Conservation (phyloP, 441 rosid genomes). For the Eruca vesicaria region DNA sequence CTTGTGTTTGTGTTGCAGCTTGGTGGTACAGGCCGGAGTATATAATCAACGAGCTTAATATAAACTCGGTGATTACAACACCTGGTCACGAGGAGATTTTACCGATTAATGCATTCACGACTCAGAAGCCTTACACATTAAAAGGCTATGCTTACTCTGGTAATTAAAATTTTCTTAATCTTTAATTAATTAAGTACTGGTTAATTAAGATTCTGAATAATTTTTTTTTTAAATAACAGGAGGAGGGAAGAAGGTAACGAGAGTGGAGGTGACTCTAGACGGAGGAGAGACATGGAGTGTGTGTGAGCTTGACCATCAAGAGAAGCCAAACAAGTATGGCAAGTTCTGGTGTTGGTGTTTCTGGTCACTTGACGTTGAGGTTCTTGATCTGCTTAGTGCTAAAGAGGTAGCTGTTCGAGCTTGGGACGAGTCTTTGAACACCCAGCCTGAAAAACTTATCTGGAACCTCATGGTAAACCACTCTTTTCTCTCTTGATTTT, state of each 20-base stretch:
- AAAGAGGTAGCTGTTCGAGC: conserved; percentile 88
- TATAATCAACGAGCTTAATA: conserved; percentile 76
- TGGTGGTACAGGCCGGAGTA: conserved; percentile 92
- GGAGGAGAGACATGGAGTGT: conserved; percentile 83
- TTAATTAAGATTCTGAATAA: not conserved
- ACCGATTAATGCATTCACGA: conserved; percentile 73
- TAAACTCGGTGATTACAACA: conserved; percentile 75
- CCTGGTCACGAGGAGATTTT: conserved; percentile 71
- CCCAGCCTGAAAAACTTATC: conserved; percentile 89
- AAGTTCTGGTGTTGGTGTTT: conserved; percentile 96
- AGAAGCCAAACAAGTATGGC: conserved; percentile 70
- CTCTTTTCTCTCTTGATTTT: not conserved
- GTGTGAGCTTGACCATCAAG: conserved; percentile 60
- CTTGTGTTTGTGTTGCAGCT: conserved; percentile 31
- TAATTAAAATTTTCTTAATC: not conserved
- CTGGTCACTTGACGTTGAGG: conserved; percentile 91
- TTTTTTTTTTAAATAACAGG: too few species aligned
- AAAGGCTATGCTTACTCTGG: conserved; percentile 46
- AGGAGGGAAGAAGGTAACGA: conserved; percentile 80
- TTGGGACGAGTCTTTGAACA: conserved; percentile 86
- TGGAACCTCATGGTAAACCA: conserved; percentile 85
- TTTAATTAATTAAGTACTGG: not conserved
- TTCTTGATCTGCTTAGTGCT: conserved; percentile 67
- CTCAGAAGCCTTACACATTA: conserved; percentile 65
- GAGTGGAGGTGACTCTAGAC: conserved; percentile 76